phyloP scores from a whole-genome alignment of 305 asterid species.

The Plantago lanceolata region DNA sequence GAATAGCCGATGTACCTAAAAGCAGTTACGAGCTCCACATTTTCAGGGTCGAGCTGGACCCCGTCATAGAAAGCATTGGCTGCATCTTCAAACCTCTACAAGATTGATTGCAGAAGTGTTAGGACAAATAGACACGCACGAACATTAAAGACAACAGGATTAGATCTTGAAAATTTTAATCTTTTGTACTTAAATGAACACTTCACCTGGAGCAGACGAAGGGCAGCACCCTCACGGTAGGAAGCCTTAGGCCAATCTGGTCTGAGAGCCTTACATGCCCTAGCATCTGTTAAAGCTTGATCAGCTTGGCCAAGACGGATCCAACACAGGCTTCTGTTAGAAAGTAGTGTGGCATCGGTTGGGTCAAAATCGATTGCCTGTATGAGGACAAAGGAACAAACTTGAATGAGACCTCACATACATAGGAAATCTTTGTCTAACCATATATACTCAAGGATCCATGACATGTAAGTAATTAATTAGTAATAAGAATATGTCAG shows the following conservation, averaged over 20 bases:
- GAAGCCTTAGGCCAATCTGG: slow-evolving; percentile 98
- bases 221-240: slow-evolving; percentile 96
- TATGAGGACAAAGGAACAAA: slow-evolving; percentile 11
- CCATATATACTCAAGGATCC: no score
- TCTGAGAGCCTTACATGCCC: slow-evolving; percentile 66
- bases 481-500: no score
- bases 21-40: slow-evolving; percentile 76
- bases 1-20: slow-evolving; percentile 47
- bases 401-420: not conserved
- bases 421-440: no score
- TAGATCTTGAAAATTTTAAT: not conserved
- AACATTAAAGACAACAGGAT: not conserved
- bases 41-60: slow-evolving; percentile 73
- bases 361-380: slow-evolving; percentile 93
- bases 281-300: slow-evolving; percentile 78
- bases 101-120: not conserved
- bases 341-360: slow-evolving; percentile 61
- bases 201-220: slow-evolving; percentile 64
- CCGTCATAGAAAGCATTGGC: slow-evolving; percentile 95
- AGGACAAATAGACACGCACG: not conserved
- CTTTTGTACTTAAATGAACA: not conserved
- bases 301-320: slow-evolving; percentile 85
- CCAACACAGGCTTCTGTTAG: slow-evolving; percentile 96
- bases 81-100: slow-evolving; percentile 90
- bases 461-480: no score